A percentile compares a stretch with the other conserved stretches of the same genome.
Conservation (phyloP, 495 filamentous ascomycete genomes). For the Podospora pseudopauciseta region DNA sequence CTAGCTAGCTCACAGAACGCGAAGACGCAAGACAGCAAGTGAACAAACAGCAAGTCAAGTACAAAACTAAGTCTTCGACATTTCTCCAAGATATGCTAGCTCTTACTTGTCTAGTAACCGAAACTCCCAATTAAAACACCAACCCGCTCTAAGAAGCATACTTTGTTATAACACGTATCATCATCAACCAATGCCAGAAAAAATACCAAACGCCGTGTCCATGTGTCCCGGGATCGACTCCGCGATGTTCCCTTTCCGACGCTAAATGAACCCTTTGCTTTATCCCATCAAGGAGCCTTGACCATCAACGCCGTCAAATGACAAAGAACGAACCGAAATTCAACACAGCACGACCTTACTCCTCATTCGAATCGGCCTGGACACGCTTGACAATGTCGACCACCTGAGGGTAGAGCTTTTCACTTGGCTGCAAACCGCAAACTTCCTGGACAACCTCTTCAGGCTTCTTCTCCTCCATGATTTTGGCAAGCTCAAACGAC, state of each 20-base stretch:
- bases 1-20: no score
- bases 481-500: conserved; percentile 75
- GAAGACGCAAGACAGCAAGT: neutral
- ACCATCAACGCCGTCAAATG: neutral
- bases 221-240: conserved; percentile 4
- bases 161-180: neutral
- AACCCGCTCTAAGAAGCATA: conserved; percentile 1
- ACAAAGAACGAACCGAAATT: neutral
- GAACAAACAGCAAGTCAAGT: neutral
- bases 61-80: neutral
- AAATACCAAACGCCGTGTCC: conserved; percentile 11
- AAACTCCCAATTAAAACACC: neutral
- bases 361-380: conserved; percentile 53
- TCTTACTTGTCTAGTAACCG: neutral
- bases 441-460: conserved; percentile 68
- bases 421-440: conserved; percentile 65
- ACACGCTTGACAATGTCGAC: conserved; percentile 74
- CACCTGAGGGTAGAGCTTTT: conserved; percentile 70
- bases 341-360: conserved; percentile 1
- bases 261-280: conserved; percentile 7
- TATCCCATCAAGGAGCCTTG: neutral
- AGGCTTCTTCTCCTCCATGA: conserved; percentile 64
- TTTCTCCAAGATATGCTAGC: neutral
- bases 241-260: conserved; percentile 6
- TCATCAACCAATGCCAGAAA: conserved; percentile 3